Percentiles rank a stretch among this genome's conserved stretches.
Evolutionary conservation across 306 rosid species (phyloP).

Genomic region (Morella rubra): DNA sequence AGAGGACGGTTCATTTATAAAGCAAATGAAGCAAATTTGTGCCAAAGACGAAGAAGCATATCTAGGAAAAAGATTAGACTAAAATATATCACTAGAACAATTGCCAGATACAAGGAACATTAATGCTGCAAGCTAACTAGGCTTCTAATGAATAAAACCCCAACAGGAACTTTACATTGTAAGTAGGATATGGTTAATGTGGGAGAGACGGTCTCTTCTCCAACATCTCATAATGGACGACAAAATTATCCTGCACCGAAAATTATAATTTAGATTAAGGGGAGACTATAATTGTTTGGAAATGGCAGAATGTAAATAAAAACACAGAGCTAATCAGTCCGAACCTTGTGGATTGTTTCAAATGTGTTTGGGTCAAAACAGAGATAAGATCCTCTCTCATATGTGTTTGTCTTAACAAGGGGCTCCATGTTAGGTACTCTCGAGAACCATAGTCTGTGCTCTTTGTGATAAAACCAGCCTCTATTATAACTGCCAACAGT

Average conservation of each 20-base stretch:
- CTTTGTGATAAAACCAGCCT: slow-evolving; percentile 97
- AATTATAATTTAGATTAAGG: slow-evolving; percentile 20
- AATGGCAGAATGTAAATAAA: not conserved
- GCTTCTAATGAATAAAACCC: slow-evolving; percentile 34
- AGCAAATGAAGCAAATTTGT: not conserved
- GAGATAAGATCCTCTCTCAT: slow-evolving; percentile 86
- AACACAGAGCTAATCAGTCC: slow-evolving; percentile 21
- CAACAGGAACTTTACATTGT: slow-evolving; percentile 50
- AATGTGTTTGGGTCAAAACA: slow-evolving; percentile 85
- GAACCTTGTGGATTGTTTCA: slow-evolving; percentile 81
- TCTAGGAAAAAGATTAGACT: not conserved
- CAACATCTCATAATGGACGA: slow-evolving; percentile 69
- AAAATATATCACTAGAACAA: slow-evolving; percentile 19
- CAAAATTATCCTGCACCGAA: slow-evolving; percentile 78
- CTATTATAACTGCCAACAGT: slow-evolving; percentile 53
- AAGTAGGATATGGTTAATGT: slow-evolving; percentile 41
- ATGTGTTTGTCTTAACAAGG: slow-evolving; percentile 66
- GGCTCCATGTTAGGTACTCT: slow-evolving; percentile 80
- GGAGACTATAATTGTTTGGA: not conserved
- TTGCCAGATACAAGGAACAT: slow-evolving; percentile 21
- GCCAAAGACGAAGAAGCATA: not conserved
- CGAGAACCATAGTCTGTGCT: slow-evolving; percentile 64
- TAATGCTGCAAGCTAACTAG: slow-evolving; percentile 32
- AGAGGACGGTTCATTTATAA: too few relatives aligned
- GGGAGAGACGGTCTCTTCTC: slow-evolving; percentile 79